phyloP scores from a whole-genome alignment of 805 yeast species.

The Wickerhamomyces sydowiorum region DNA sequence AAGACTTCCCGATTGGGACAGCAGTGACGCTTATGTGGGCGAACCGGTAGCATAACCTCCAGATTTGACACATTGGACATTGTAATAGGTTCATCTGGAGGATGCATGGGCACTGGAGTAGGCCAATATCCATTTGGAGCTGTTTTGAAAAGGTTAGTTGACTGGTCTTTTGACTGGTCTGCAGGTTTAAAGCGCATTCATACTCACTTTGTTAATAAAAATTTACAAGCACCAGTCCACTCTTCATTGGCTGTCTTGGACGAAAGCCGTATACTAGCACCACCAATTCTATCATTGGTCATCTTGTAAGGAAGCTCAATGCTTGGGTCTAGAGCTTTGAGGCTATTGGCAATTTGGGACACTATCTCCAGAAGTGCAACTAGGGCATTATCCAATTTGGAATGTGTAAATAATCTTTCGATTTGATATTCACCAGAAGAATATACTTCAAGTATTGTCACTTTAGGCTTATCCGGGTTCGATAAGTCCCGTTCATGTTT shows the following conservation, averaged over 20 bases:
- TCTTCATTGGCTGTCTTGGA: conserved; percentile 59
- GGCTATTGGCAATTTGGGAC: conserved; percentile 23
- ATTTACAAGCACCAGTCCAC: conserved; percentile 90
- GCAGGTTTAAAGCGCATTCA: not conserved
- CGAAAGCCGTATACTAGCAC: conserved; percentile 64
- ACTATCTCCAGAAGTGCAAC: conserved; percentile 66
- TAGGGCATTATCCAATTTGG: conserved; percentile 76
- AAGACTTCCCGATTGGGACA: not conserved
- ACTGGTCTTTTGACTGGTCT: too few species aligned
- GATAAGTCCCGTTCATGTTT: conserved; percentile 36
- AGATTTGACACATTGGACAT: not conserved
- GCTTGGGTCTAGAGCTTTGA: conserved; percentile 40
- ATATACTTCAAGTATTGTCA: conserved; percentile 37
- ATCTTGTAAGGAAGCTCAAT: conserved; percentile 73
- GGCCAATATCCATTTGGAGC: conserved; percentile 75
- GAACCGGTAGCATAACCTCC: conserved; percentile 6
- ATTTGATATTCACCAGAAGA: conserved; percentile 70
- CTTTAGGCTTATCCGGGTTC: conserved; percentile 28
- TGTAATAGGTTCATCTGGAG: conserved; percentile 12
- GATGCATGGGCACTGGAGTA: conserved; percentile 46
- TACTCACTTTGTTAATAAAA: conserved; percentile 54
- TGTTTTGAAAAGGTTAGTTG: not conserved
- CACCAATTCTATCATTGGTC: conserved; percentile 68
- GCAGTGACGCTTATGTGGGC: too few species aligned
- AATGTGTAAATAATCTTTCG: conserved; percentile 66